These are phyloP conservation scores for Claviceps purpurea DNA, from an alignment of 2,329 filamentous ascomycete genomes.

Conservation along the genomic window DNA sequence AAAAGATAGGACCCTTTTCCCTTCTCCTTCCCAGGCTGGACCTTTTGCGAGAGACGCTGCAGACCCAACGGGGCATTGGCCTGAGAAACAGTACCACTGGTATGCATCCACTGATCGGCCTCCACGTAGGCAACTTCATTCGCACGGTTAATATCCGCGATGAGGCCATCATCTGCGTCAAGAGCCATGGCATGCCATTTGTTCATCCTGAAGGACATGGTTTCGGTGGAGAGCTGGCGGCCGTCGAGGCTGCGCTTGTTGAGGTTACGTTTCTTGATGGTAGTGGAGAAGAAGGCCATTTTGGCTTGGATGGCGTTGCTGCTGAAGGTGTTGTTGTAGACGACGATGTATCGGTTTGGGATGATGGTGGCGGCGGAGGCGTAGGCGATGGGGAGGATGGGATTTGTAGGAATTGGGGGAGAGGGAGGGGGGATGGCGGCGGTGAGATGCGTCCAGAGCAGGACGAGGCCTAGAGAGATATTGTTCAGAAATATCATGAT, in stretches of 20 bases:
- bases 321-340: conserved; percentile 44
- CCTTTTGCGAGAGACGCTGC: conserved; percentile 35
- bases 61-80: conserved; percentile 39
- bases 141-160: conserved; percentile 33
- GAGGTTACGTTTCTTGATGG: conserved; percentile 44
- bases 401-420: neutral
- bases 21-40: conserved; percentile 11
- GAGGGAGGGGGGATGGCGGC: neutral
- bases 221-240: conserved; percentile 31
- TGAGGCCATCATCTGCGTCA: conserved; percentile 37
- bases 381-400: conserved; percentile 34
- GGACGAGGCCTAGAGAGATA: neutral
- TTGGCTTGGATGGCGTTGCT: conserved; percentile 35
- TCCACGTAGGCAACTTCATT: conserved; percentile 40
- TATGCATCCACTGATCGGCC: conserved; percentile 35
- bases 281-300: conserved; percentile 31
- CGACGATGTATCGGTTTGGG: conserved; percentile 48
- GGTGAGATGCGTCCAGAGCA: neutral
- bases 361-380: conserved; percentile 33
- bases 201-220: conserved; percentile 33
- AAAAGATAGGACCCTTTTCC: conserved; percentile 25
- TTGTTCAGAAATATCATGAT: neutral
- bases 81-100: conserved; percentile 33
- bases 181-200: conserved; percentile 40
- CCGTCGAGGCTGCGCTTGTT: conserved; percentile 36